Evolutionary conservation across 2,329 filamentous ascomycete species (phyloP), one percentile per base, ranked within the genome.

Genomic region (Pseudogymnoascus sp.): DNA sequence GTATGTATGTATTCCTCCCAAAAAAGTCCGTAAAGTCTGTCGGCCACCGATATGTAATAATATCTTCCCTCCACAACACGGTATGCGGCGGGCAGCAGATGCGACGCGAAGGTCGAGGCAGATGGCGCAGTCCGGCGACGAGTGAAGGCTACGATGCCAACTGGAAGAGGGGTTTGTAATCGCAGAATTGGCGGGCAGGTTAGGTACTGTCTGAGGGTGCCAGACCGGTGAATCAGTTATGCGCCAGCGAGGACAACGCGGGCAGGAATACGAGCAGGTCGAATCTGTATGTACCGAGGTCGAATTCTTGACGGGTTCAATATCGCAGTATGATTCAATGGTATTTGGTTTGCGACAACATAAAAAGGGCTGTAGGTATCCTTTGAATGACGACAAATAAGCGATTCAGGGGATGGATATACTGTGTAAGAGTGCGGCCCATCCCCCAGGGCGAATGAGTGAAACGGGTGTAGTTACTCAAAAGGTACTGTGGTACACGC

Each of bases 41-140:
- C 44, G 44, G 44, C 44, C 44, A 15, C 44, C 7, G 44, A 54
- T 54, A 54, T 54, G n/a, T 54, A 54, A 54, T 54, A 54, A 54
- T 54, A 54, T 54, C 44, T 13, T 54, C 26, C 44, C 44, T 31
- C 44, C 29, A 33, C 26, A 26, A 33, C 44, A 33, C 44, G 44
- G 44, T 54, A 31, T 50, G 31, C n/a, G 44, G 44, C 44, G 26
- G 29, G 29, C 9, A 31, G 44, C 33, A 54, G 26, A 33, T 15
- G 8, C 26, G 26, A 33, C 26, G n/a, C n/a, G n/a, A 54, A 54
- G n/a, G 11, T 54, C 44, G 44, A 31, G 11, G 24, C 8, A 33
- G n/a, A 31, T 33, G n/a, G 44, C n/a, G n/a, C 44, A 54, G 26
- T 33, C 44, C 26, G 26, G 44, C 10, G 44, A 11, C 26, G 26